These are phyloP conservation scores for Inga leiocalycina DNA, from an alignment of 306 rosid genomes.

Conservation along the genomic window DNA sequence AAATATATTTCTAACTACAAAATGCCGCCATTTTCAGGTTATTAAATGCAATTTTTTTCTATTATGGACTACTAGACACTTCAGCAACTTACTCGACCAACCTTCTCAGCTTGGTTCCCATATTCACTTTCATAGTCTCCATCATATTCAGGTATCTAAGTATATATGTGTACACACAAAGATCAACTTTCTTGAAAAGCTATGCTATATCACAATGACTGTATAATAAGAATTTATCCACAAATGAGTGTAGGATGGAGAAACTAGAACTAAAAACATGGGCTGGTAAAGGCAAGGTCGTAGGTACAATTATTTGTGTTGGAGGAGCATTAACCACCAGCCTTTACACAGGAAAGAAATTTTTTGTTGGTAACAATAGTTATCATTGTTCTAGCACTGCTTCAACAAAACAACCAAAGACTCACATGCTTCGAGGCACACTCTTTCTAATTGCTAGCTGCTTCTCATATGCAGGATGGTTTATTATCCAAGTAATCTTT, in stretches of 20 bases:
- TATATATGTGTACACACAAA: background rate
- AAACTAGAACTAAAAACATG: slow-evolving; percentile 27
- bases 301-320: slow-evolving; percentile 53
- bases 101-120: slow-evolving; percentile 65
- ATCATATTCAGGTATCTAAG: slow-evolving; percentile 41
- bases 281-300: slow-evolving; percentile 38
- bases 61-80: slow-evolving; percentile 71
- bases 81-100: slow-evolving; percentile 61
- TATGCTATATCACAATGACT: background rate
- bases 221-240: background rate
- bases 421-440: slow-evolving; percentile 58
- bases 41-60: slow-evolving; percentile 49
- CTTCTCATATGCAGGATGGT: slow-evolving; percentile 49
- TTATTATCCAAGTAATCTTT: background rate
- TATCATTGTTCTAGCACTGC: background rate
- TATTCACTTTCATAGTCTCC: slow-evolving; percentile 54
- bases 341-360: slow-evolving; percentile 55
- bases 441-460: slow-evolving; percentile 54
- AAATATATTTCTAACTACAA: background rate
- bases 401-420: slow-evolving; percentile 9
- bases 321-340: slow-evolving; percentile 48
- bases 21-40: slow-evolving; percentile 43
- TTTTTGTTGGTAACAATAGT: slow-evolving; percentile 41
- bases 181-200: background rate
- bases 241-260: slow-evolving; percentile 42